phyloP scores from a whole-genome alignment of 305 asterid species.

The Euphrasia arctica region DNA sequence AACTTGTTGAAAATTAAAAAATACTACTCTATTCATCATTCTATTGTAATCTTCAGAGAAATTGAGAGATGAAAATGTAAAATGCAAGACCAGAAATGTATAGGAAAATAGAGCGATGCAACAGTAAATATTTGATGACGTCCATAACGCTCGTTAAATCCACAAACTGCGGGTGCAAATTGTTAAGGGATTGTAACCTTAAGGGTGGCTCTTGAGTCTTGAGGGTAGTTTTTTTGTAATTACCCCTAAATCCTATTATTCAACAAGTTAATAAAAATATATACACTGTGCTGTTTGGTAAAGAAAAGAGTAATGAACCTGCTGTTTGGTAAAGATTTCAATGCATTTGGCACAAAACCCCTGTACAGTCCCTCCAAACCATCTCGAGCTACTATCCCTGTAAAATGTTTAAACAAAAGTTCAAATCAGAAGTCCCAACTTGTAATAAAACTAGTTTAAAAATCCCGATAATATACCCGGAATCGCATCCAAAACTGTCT shows the following conservation, averaged over 20 bases:
- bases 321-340: constrained; percentile 73
- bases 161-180: no score
- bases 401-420: constrained; percentile 5
- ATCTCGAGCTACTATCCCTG: constrained; percentile 74
- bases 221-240: neutral
- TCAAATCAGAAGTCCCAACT: neutral
- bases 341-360: constrained; percentile 71
- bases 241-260: neutral
- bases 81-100: no score
- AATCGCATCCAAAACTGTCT: constrained; percentile 62
- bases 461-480: constrained; percentile 38
- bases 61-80: no score
- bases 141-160: no score
- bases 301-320: constrained; percentile 40
- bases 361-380: constrained; percentile 63
- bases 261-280: neutral
- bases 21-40: no score
- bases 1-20: no score
- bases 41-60: no score
- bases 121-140: no score
- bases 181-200: neutral
- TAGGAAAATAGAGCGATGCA: no score
- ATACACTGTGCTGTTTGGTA: neutral
- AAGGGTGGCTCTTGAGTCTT: neutral
- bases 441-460: neutral